Conservation (phyloP, 1,284 basidiomycete genomes). For the Moesziomyces globuligerus region DNA sequence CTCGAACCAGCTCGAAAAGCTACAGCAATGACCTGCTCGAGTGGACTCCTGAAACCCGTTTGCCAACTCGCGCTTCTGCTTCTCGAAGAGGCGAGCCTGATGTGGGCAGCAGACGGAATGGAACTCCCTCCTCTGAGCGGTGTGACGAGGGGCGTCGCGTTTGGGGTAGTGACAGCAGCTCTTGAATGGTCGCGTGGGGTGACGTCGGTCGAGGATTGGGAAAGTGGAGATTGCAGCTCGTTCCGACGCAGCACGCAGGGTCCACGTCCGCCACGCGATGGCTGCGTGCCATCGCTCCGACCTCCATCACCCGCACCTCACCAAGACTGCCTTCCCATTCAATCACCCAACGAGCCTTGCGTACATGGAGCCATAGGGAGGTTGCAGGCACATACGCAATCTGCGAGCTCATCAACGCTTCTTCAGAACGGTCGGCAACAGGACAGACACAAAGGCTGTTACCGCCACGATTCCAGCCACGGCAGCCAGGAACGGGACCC, state of each 20-base stretch:
- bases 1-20: no score
- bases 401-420: no score
- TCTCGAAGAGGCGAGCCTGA: no score
- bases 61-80: no score
- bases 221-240: conserved; percentile 8
- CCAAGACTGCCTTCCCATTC: no score
- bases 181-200: not conserved
- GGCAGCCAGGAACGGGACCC: conserved; percentile 8
- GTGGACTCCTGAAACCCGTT: no score
- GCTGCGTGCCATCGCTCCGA: not conserved
- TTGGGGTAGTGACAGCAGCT: not conserved
- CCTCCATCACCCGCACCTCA: no score
- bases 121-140: not conserved
- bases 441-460: not conserved
- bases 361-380: no score
- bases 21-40: no score
- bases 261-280: not conserved
- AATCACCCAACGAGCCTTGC: not conserved
- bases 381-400: no score
- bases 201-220: not conserved
- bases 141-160: not conserved
- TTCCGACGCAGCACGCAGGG: conserved; percentile 1
- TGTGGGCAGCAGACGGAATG: no score
- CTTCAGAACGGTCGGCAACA: no score
- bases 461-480: conserved; percentile 15